These are phyloP conservation scores for Astrocystis sublimbata DNA, from an alignment of 495 filamentous ascomycete species.

Conservation along the genomic window DNA sequence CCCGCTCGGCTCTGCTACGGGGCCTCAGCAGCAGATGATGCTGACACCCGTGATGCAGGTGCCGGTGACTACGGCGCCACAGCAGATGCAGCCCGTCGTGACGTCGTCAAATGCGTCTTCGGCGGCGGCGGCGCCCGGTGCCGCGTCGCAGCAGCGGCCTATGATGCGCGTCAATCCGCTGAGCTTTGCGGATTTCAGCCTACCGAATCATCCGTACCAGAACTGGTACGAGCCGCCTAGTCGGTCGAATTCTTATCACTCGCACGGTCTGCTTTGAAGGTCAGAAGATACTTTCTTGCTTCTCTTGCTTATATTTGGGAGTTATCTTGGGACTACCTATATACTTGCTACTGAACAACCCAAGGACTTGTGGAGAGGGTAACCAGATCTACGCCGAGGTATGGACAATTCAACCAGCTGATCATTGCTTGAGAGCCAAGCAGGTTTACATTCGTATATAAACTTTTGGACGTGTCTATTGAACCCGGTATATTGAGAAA, in stretches of 20 bases:
- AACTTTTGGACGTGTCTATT: too few relatives aligned
- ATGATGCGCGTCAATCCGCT: constrained; percentile 65
- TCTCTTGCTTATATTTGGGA: not conserved
- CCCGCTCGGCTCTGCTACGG: not conserved
- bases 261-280: constrained; percentile 29
- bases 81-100: constrained; percentile 32
- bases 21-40: constrained; percentile 26
- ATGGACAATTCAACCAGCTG: too few relatives aligned
- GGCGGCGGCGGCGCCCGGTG: too few relatives aligned
- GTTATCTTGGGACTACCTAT: too few relatives aligned
- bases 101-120: too few relatives aligned
- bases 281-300: not conserved
- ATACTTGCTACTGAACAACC: too few relatives aligned
- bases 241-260: constrained; percentile 29
- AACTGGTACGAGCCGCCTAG: constrained; percentile 58
- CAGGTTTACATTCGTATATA: too few relatives aligned
- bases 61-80: constrained; percentile 21
- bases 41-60: not conserved
- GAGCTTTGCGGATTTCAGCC: constrained; percentile 67
- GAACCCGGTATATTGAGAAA: too few relatives aligned
- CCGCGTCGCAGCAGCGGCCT: too few relatives aligned
- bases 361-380: too few relatives aligned
- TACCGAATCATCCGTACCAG: constrained; percentile 76
- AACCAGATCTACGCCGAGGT: not conserved
- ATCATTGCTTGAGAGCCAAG: too few relatives aligned